Base-by-base conservation (phyloP, 805 yeast species). In the Scheffersomyces ergatensis region DNA sequence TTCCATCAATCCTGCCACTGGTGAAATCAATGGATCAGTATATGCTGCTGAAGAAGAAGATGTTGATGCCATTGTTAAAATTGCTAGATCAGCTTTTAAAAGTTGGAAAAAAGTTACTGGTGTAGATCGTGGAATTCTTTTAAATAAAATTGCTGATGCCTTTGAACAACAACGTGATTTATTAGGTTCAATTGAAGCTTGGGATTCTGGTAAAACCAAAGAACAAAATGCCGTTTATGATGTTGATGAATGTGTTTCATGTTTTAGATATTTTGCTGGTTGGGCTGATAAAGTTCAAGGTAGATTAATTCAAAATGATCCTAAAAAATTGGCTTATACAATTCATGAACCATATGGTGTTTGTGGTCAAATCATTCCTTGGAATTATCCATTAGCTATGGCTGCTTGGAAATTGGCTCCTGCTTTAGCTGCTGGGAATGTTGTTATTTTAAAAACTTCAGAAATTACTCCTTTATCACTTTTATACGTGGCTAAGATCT, bases 371-470 rank as follows among this genome's bases (percentile, higher is more conserved):
- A 70, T 70, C 45, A 63, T 70, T 39, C 76, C 76, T 15, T 70
- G 76, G 76, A 70, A 70, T 54, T 70, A 67, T 53, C 76, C 76
- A 12, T 51, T 70, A 46, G 67, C 74, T 24, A 83, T 84, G 89
- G 80, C 85, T 13, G 73, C 85, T 18, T 85, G 93, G 93, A 85
- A 85, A 62, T 69, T 85, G 55, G 88, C 85, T 20, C 92, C 92
- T 17, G 93, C 95, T 8, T 65, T 85, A 48, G 89, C 90, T 32
- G 83, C 87, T 39, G 93, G 93, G 40, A 85, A 86, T 62, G 74
- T 79, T 12, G 76, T 83, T 34, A 79, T 85, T 34, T 74, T 85
- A 59, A 85, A 85, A 62, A 75, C 88, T 2, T 82, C 89, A 42
- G 93, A 86, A 63, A 66, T 81, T 49, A 84, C 92, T 5, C 93